Evolutionary conservation across 2,329 filamentous ascomycete species (phyloP).

Genomic region (Microsporum canis): DNA sequence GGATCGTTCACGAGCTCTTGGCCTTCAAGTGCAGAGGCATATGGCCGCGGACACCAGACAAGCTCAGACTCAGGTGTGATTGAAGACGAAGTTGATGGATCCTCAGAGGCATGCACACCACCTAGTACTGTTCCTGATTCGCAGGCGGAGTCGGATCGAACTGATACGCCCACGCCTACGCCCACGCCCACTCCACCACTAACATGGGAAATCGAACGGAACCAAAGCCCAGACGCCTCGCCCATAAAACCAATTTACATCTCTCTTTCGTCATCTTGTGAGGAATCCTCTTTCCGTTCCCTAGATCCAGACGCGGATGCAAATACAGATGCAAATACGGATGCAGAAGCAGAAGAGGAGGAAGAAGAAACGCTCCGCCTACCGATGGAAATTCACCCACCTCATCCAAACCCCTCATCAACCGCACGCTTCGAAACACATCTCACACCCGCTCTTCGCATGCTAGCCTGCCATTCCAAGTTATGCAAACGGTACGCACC

Average conservation of each 20-base stretch:
- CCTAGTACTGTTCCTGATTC: slow-evolving; percentile 12
- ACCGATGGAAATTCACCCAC: slow-evolving; percentile 40
- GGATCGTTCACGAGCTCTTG: not conserved
- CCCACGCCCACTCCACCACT: not conserved
- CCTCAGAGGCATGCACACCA: not conserved
- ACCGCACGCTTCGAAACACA: slow-evolving; percentile 39
- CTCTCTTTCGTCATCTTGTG: not conserved
- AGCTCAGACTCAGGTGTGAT: too few relatives aligned
- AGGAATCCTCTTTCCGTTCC: not conserved
- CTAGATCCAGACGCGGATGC: not conserved
- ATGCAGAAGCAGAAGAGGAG: not conserved
- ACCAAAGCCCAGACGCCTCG: slow-evolving; percentile 4
- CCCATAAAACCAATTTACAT: not conserved
- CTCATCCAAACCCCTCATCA: slow-evolving; percentile 41
- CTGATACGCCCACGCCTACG: not conserved
- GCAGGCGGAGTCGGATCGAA: not conserved
- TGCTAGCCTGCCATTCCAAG: slow-evolving; percentile 44
- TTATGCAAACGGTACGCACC: slow-evolving; percentile 46
- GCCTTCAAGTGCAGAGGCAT: not conserved
- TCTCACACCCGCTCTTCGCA: slow-evolving; percentile 45
- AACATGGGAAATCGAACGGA: slow-evolving; percentile 8
- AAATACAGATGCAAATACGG: not conserved
- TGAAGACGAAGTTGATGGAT: too few relatives aligned
- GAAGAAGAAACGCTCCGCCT: slow-evolving; percentile 10
- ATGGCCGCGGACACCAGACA: not conserved